These are phyloP conservation scores for Elsinoe arachidis DNA, from an alignment of 2,329 filamentous ascomycete genomes.

Conservation along the genomic window DNA sequence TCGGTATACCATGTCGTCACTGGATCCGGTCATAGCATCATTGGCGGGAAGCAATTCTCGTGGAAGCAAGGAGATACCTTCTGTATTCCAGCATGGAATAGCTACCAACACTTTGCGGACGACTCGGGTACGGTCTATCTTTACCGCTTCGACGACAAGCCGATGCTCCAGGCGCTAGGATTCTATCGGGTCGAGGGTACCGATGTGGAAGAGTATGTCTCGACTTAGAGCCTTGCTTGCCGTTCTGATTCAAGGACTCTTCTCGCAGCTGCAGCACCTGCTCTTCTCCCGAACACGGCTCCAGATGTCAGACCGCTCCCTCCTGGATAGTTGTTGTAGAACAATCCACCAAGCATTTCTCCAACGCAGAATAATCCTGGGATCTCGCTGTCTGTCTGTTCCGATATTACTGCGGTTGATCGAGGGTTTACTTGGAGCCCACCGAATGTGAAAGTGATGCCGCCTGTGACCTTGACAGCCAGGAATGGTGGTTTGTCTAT, in stretches of 20 bases:
- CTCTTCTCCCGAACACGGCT: conserved; percentile 43
- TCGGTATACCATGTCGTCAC: conserved; percentile 46
- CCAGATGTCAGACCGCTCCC: conserved; percentile 55
- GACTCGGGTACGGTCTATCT: neutral
- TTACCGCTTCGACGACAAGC: neutral
- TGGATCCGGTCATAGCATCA: conserved; percentile 35
- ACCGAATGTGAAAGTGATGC: conserved; percentile 62
- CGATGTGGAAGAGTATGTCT: neutral
- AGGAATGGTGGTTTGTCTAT: conserved; percentile 50
- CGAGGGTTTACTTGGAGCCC: conserved; percentile 49
- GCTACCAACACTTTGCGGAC: neutral
- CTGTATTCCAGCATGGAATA: conserved; percentile 45
- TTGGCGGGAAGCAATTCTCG: conserved; percentile 30
- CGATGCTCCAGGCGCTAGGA: neutral
- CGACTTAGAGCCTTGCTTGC: neutral
- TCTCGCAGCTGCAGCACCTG: conserved; percentile 29
- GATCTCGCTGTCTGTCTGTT: conserved; percentile 38
- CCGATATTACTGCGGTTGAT: conserved; percentile 45
- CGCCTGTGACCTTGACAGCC: conserved; percentile 56
- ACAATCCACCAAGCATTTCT: conserved; percentile 59
- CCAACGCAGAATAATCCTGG: conserved; percentile 52
- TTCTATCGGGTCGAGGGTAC: conserved; percentile 23
- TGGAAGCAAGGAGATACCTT: conserved; percentile 49
- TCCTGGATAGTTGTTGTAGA: conserved; percentile 56
- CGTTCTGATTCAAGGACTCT: neutral